Evolutionary conservation across 2,329 filamentous ascomycete genomes (phyloP), one percentile per base, ranked within the genome.

Genomic region (Coleophoma crateriformis): DNA sequence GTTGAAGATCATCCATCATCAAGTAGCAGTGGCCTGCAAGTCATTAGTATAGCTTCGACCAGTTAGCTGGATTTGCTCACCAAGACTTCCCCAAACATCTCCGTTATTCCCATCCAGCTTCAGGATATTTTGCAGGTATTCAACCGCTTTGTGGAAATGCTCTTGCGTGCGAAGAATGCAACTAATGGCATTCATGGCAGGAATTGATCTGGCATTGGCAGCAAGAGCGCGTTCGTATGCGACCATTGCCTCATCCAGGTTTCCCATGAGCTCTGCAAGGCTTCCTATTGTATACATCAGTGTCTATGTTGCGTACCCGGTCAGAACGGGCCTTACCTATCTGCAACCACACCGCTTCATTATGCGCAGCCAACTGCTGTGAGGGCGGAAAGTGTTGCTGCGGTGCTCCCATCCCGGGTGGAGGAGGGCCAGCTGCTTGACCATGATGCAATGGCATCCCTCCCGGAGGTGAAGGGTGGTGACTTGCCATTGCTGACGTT

Each of bases 1-100:
- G 90, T 70, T 97, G 94, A 33, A 97, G 72, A 63, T 96, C 92
- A 64, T 99, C 94, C 81, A 96, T 95, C 94, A 99, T 99, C 22
- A 99, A 77, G 66, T 92, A 95, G 71, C 94, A 97, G 68, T 97
- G 94, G n/a, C 94, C 90, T 92, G 59, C 13, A 41, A 32, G 48
- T 22, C 20, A 57, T 60, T 39, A 59, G 59, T 57, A 27, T 27
- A 27, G 27, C 7, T 10, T 27, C 8, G 27, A 27, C 27, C 27
- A 27, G 8, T 27, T 10, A 7, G 27, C 27, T 3, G 46, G 55
- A 20, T 38, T 8, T 48, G 67, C 80, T 57, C 77, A 94, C 89
- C 92, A 32, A 97, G 77, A 65, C 90, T 96, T 44, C 92, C 92
- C 94, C 92, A 97, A 41, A 94, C 90, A 68, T 97, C 94, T 51